Evolutionary conservation across 257 asterid genomes (phyloP).

Genomic region (Coffea canephora): DNA sequence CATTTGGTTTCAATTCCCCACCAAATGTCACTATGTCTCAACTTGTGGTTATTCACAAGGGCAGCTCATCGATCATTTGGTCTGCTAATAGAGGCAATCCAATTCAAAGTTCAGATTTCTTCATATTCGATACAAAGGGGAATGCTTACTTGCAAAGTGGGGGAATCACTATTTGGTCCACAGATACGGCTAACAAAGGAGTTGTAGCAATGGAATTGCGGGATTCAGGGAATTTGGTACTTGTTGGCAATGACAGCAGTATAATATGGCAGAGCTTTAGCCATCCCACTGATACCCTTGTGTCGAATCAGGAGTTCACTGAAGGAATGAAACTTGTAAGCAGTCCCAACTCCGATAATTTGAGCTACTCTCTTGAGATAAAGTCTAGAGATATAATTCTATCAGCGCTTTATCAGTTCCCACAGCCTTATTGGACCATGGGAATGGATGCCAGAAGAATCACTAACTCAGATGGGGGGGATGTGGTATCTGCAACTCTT

Average conservation of each 20-base stretch:
- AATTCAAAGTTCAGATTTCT: slow-evolving; percentile 48
- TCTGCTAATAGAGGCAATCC: slow-evolving; percentile 75
- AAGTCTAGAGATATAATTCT: slow-evolving; percentile 70
- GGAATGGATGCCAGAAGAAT: slow-evolving; percentile 56
- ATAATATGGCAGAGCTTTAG: slow-evolving; percentile 75
- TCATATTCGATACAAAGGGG: slow-evolving; percentile 58
- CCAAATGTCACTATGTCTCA: slow-evolving; percentile 59
- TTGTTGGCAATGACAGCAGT: slow-evolving; percentile 52
- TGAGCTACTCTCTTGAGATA: slow-evolving; percentile 72
- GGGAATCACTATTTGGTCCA: slow-evolving; percentile 60
- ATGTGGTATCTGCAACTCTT: slow-evolving; percentile 46
- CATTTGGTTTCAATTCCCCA: slow-evolving; percentile 64
- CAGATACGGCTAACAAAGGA: slow-evolving; percentile 53
- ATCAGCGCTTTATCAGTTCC: slow-evolving; percentile 51
- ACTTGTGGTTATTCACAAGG: slow-evolving; percentile 63
- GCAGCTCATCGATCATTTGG: slow-evolving; percentile 74
- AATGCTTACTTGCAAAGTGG: slow-evolving; percentile 58
- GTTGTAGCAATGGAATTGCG: slow-evolving; percentile 64
- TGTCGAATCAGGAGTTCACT: slow-evolving; percentile 58
- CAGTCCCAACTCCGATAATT: slow-evolving; percentile 45
- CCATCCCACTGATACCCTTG: slow-evolving; percentile 75
- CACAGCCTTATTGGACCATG: slow-evolving; percentile 87
- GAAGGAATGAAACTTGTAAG: slow-evolving; percentile 72
- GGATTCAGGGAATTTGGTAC: slow-evolving; percentile 72
- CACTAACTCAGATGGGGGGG: slow-evolving; percentile 48